Base-by-base conservation (phyloP, 176 grass and related monocot genomes). In the Leersia perrieri region DNA sequence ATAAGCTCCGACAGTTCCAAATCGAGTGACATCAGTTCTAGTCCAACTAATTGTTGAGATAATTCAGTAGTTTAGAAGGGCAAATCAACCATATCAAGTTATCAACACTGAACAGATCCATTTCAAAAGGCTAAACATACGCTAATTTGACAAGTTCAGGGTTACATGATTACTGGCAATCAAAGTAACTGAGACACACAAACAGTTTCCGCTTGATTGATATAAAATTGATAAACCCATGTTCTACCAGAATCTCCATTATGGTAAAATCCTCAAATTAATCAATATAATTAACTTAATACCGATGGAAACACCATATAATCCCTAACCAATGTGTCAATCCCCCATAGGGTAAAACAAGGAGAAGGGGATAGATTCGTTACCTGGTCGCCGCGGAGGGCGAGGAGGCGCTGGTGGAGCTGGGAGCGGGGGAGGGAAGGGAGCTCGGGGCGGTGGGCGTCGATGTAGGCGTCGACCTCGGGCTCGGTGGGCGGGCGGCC, bases 391-490 rank as follows among this genome's bases (percentile, higher is more conserved):
- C 81, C 80, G 11, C 73, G 82, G 51, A 91, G 77, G 1, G 89
- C 82, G 68, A 94, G 89, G 78, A 94, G 84, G 68, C 86, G 84
- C 86, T 87, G 87, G 73, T 87, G 92, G 14, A 94, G 81, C 72
- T 94, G 86, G 55, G 80, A 81, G 69, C 92, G 87, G 33, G 92
- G 89, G 9, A 89, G 74, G 63, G 89, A 91, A 0, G 84, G 86
- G 63, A 89, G 77, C 29, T 82, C 77, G 73, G 81, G 34, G 22
- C 68, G 71, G 70, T 89, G 87, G 42, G 68, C 75, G 68, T 94
- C 92, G 92, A 94, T 94, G 80, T 88, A 94, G 74, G 29, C 60
- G 81, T 94, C 89, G 69, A 94, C 74, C 63, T 94, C 89, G 73
- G 76, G 68, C 67, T 86, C 80, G 53, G 87, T 87, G 45, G 92